Conservation (phyloP, 2,329 filamentous ascomycete species). For the Aureobasidium mangrovei region DNA sequence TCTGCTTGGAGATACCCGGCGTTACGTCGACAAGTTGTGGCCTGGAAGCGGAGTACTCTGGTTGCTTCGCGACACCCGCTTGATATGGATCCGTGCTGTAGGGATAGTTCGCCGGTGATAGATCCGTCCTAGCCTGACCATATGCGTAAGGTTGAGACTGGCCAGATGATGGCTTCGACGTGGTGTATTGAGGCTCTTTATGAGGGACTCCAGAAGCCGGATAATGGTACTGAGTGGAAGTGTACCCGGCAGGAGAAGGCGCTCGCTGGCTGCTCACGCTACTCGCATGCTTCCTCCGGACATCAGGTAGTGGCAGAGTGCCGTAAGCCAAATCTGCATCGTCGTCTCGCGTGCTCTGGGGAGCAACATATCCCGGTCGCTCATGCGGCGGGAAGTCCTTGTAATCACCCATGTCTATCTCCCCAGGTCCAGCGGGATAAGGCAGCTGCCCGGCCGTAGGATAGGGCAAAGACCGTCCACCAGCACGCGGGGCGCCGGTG, state of each 20-base stretch:
- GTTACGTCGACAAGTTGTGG: conserved; percentile 35
- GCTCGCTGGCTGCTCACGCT: neutral
- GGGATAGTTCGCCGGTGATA: conserved; percentile 31
- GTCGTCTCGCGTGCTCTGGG: conserved; percentile 16
- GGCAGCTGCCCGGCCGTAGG: conserved; percentile 17
- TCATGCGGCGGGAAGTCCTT: conserved; percentile 37
- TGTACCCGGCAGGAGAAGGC: neutral
- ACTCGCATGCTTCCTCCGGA: neutral
- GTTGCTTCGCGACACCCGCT: conserved; percentile 5
- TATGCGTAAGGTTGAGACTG: neutral
- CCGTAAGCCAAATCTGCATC: conserved; percentile 28
- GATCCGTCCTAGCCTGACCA: neutral
- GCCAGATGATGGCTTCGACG: neutral
- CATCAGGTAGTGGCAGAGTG: neutral
- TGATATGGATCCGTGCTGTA: conserved; percentile 33
- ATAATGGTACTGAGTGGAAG: neutral
- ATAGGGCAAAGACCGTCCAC: conserved; percentile 12
- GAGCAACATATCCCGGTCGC: conserved; percentile 21
- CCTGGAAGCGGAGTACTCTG: conserved; percentile 9
- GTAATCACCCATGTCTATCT: conserved; percentile 38
- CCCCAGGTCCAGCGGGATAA: conserved; percentile 22
- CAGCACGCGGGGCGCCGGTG: neutral
- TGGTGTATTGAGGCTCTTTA: neutral
- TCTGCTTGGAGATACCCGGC: conserved; percentile 26
- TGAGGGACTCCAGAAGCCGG: neutral